A percentile compares a stretch with the other conserved stretches of the same genome.
phyloP scores from a whole-genome alignment of 257 asterid genomes.

The Solanum commersonii region DNA sequence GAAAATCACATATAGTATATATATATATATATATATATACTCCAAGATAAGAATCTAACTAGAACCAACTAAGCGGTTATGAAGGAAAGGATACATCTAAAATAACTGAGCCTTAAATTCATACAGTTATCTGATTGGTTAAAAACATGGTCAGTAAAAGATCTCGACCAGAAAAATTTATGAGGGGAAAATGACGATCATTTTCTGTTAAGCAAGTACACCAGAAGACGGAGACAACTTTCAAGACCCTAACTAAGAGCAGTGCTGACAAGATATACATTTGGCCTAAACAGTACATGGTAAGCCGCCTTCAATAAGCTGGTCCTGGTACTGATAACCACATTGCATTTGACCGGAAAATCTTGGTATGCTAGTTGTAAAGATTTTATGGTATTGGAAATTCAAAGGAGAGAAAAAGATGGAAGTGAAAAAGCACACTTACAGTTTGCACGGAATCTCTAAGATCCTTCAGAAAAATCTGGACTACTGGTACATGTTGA shows the following conservation, averaged over 20 bases:
- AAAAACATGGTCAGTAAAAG: not conserved
- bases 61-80: not conserved
- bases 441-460: conserved; percentile 59
- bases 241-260: not conserved
- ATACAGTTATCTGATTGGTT: not conserved
- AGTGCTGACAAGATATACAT: not conserved
- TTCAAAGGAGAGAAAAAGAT: not conserved
- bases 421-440: conserved; percentile 19
- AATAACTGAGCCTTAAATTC: not conserved
- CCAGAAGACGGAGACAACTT: not conserved
- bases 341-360: not conserved
- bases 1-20: not conserved
- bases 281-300: not conserved
- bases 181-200: not conserved
- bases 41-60: not conserved
- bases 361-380: not conserved
- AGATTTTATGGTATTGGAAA: not conserved
- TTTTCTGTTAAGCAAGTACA: not conserved
- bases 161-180: not conserved
- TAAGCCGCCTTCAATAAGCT: not conserved
- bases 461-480: conserved; percentile 72
- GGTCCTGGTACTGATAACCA: not conserved
- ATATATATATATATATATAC: not conserved
- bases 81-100: not conserved
- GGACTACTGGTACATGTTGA: conserved; percentile 65